These are phyloP conservation scores for Physcomitrellopsis africana DNA, from an alignment of 225 moss, liverwort and hornwort genomes.

Conservation along the genomic window DNA sequence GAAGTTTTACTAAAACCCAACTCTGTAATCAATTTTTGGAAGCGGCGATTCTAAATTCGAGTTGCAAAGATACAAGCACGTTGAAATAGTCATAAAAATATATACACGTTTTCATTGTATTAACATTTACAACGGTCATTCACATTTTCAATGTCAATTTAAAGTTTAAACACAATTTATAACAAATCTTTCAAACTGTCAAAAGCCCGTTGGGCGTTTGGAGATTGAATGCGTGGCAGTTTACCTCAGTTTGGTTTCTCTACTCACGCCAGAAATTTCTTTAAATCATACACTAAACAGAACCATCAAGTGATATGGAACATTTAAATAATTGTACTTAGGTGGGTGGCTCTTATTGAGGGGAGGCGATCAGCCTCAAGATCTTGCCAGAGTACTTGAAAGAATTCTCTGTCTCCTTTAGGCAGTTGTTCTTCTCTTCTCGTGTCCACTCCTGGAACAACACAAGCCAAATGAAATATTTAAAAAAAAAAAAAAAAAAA, in stretches of 20 bases:
- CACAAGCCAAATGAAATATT: neutral
- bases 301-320: constrained; percentile 16
- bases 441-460: constrained; percentile 81
- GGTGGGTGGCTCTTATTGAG: constrained; percentile 14
- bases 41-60: too few relatives aligned
- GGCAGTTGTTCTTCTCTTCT: constrained; percentile 87
- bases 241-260: constrained; percentile 61
- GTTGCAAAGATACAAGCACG: too few relatives aligned
- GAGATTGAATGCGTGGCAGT: constrained; percentile 34
- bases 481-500: too few relatives aligned
- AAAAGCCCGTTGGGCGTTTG: too few relatives aligned
- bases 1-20: too few relatives aligned
- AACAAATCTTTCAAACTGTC: too few relatives aligned
- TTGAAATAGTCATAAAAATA: too few relatives aligned
- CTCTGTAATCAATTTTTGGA: too few relatives aligned
- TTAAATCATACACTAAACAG: constrained; percentile 24
- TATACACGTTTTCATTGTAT: too few relatives aligned
- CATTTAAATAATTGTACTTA: constrained; percentile 11
- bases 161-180: too few relatives aligned
- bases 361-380: constrained; percentile 70
- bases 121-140: too few relatives aligned
- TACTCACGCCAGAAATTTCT: constrained; percentile 53
- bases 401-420: constrained; percentile 85
- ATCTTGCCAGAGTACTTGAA: constrained; percentile 95
- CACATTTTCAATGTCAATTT: too few relatives aligned